Evolutionary conservation across 108 stramenopile species (phyloP), one percentile per base, ranked within the genome.

Genomic region (Nitzschia sp.): DNA sequence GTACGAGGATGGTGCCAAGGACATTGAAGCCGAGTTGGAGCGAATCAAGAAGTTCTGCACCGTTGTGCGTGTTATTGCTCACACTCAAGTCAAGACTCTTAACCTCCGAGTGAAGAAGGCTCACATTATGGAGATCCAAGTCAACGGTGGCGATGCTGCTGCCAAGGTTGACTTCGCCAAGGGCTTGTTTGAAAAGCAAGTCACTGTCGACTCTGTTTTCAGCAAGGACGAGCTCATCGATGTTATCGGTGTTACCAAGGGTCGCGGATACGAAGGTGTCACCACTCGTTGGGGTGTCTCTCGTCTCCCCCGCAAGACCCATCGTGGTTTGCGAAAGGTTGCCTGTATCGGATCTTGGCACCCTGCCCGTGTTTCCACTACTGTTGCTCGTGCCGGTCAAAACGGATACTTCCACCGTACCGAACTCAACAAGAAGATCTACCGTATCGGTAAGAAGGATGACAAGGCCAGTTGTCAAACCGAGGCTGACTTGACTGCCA

Each of bases 291-390:
- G 98, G 97, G 99, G 99, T 66, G 98, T 99, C 66, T 86, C 95
- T 78, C 97, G 99, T 83, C 92, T 99, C 59, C 97, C 99, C 46
- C 96, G 99, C 54, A 99, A 99, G 96, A 98, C 99, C 54, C 99
- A 99, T 75, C 96, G 98, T 80, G 99, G 99, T 92, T 89, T 99
- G 53, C 96, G 99, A 72, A 99, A 99, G 96, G 98, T 99, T 41
- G 99, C 99, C 71, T 99, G 99, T 91, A 99, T 99, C 79, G 99
- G 99, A 72, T 96, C 99, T 26, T 99, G 99, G 99, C 99, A 99
- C 85, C 99, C 99, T 80, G 82, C 97, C 68, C 98, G 98, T 88
- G 98, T 99, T 13, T 84, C 86, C 64, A 86, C 85, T 66, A 97
- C 95, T 45, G 97, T 98, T 44, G 91, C 99, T 29, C 98, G 99